phyloP scores from a whole-genome alignment of 2,329 filamentous ascomycete genomes.

The Hymenoscyphus infarciens region DNA sequence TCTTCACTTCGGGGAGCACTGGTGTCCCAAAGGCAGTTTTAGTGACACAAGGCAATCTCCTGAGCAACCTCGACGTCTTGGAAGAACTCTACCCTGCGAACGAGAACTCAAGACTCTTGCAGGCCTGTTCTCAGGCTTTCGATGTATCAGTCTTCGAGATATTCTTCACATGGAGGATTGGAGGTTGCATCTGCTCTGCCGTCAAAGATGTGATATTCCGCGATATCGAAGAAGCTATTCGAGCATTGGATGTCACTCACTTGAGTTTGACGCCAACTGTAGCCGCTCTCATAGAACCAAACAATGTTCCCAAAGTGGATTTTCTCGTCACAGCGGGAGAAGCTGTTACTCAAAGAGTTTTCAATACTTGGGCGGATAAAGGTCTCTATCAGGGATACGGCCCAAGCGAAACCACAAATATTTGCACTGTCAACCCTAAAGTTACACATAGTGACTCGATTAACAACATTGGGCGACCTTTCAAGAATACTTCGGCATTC shows the following conservation, averaged over 20 bases:
- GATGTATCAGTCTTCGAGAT: conserved; percentile 90
- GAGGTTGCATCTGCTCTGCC: conserved; percentile 74
- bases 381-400: conserved; percentile 80
- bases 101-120: conserved; percentile 56
- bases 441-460: conserved; percentile 57
- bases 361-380: conserved; percentile 61
- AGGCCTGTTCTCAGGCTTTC: conserved; percentile 81
- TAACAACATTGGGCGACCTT: conserved; percentile 71
- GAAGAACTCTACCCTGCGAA: conserved; percentile 60
- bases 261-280: conserved; percentile 84
- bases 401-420: conserved; percentile 83
- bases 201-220: conserved; percentile 70
- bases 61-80: conserved; percentile 70
- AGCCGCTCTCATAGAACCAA: conserved; percentile 67
- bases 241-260: conserved; percentile 65
- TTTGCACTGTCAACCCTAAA: conserved; percentile 68
- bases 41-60: conserved; percentile 71
- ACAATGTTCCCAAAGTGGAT: conserved; percentile 64
- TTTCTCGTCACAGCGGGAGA: conserved; percentile 83
- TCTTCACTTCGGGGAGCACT: conserved; percentile 83
- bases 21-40: conserved; percentile 74
- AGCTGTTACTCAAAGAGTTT: conserved; percentile 68
- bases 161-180: conserved; percentile 76
- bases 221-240: conserved; percentile 67
- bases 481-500: conserved; percentile 66